A percentile compares a stretch with the other conserved stretches of the same genome.
These are phyloP conservation scores for Fomes fomentarius DNA, from an alignment of 1,284 basidiomycete species.

Conservation along the genomic window DNA sequence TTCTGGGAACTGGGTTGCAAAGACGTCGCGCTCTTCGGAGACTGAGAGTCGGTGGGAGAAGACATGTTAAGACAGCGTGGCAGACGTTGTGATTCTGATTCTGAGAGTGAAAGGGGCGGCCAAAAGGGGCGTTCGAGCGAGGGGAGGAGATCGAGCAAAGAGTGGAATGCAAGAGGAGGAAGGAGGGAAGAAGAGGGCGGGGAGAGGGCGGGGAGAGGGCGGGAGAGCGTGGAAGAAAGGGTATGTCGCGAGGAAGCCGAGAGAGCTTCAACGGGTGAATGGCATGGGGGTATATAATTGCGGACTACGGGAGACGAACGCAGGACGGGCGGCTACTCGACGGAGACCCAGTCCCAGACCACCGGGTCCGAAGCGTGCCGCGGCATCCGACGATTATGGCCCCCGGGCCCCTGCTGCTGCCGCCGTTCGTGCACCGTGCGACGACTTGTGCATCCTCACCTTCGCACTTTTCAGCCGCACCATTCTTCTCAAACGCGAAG, in stretches of 20 bases:
- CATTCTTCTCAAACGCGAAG: too few species aligned
- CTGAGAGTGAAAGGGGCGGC: neutral
- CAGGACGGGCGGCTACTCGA: neutral
- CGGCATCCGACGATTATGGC: conserved; percentile 1
- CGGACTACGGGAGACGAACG: conserved; percentile 6
- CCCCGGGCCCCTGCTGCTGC: too few species aligned
- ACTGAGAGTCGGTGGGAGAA: neutral
- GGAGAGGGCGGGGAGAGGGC: conserved; percentile 2
- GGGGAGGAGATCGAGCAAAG: neutral
- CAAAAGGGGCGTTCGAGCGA: neutral
- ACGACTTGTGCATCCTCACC: neutral
- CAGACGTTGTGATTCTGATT: too few species aligned
- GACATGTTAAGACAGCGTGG: neutral
- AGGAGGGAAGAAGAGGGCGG: neutral
- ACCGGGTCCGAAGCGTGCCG: conserved; percentile 5
- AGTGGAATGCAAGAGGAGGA: neutral
- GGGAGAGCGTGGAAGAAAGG: conserved; percentile 10
- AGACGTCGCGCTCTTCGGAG: neutral
- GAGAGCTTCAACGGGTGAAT: conserved; percentile 11
- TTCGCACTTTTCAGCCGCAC: neutral
- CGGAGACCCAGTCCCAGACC: conserved; percentile 2
- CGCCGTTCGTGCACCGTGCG: neutral
- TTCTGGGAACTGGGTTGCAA: neutral
- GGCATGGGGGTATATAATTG: conserved; percentile 10
- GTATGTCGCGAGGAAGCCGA: conserved; percentile 2